Percentiles rank a stretch among this genome's conserved stretches.
Conservation (phyloP, 345 rosid species). For the Linum trigynum region DNA sequence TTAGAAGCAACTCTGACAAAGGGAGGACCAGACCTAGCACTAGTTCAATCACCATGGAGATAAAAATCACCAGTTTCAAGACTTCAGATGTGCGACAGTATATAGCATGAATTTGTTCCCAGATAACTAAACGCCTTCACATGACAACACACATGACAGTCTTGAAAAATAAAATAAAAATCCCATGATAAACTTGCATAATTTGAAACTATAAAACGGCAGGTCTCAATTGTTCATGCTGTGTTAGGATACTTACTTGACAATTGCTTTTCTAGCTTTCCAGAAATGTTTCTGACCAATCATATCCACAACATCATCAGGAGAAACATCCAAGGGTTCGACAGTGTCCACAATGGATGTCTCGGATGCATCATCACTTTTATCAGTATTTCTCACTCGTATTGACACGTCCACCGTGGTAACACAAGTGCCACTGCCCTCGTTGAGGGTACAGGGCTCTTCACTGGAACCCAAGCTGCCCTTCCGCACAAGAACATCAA, state of each 20-base stretch:
- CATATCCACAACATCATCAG: conserved; percentile 79
- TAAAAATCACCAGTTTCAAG: background rate
- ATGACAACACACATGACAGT: background rate
- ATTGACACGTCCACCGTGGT: conserved; percentile 22
- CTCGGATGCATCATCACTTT: conserved; percentile 46
- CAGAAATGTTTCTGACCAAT: conserved; percentile 87
- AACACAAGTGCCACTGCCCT: conserved; percentile 21
- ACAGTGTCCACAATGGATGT: conserved; percentile 61
- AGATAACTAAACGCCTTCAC: background rate
- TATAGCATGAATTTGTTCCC: background rate
- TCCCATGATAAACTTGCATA: background rate
- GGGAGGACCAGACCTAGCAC: background rate
- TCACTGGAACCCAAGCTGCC: conserved; percentile 22
- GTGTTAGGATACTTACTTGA: conserved; percentile 50
- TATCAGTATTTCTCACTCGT: conserved; percentile 36
- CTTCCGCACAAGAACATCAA: conserved; percentile 18
- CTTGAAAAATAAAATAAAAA: background rate
- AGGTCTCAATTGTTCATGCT: background rate
- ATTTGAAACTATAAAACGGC: background rate
- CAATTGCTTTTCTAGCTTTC: conserved; percentile 86
- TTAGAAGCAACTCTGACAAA: background rate
- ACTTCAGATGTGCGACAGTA: background rate
- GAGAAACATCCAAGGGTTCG: conserved; percentile 47
- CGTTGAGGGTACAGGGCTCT: conserved; percentile 24
- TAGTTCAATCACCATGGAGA: background rate